Base-by-base conservation (phyloP, 768 basidiomycete species). In the Trametes gibbosa region DNA sequence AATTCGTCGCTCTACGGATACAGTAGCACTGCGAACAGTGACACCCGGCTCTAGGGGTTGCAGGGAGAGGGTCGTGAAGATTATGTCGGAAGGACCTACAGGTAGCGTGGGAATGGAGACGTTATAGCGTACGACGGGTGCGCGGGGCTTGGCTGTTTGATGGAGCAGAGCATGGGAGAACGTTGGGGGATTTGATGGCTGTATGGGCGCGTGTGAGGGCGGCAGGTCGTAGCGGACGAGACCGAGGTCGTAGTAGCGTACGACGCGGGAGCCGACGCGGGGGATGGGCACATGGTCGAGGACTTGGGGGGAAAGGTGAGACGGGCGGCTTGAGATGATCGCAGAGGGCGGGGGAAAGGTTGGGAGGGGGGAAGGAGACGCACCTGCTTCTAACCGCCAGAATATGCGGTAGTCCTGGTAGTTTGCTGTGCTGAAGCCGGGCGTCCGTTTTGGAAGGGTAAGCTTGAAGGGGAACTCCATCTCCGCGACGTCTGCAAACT, bases 361-460 rank as follows among this genome's bases (percentile, higher is more conserved):
- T 69, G 66, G 52, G 27, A 59, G 53, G 64, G 58, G 55, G 34
- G 48, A 50, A 61, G 46, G 47, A 40, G 14, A 78, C 85, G 63
- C 63, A 85, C 90, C 81, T 62, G 91, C 91, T 76, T 94, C 92
- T 56, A 94, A 77, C 53, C 90, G 80, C 92, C 92, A 94, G 68
- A 82, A 82, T 68, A 89, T 84, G 43, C 86, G 80, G 71, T 91
- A 94, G 65, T 86, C 87, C 64, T 87, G 87, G 66, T 85, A 90
- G 59, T 84, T 78, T 14, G 86, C 81, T 48, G 86, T 85, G 70
- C 86, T 87, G 66, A 84, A 86, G 40, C 88, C 88, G 16, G 79
- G 72, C 50, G 82, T 79, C 61, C 80, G 77, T 56, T 80, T 69
- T 25, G 92, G 92, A 25, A 94, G 60, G 46, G 80, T 78, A 66